phyloP scores from a whole-genome alignment of 139 green algal species.

The Chloropicon primus region DNA sequence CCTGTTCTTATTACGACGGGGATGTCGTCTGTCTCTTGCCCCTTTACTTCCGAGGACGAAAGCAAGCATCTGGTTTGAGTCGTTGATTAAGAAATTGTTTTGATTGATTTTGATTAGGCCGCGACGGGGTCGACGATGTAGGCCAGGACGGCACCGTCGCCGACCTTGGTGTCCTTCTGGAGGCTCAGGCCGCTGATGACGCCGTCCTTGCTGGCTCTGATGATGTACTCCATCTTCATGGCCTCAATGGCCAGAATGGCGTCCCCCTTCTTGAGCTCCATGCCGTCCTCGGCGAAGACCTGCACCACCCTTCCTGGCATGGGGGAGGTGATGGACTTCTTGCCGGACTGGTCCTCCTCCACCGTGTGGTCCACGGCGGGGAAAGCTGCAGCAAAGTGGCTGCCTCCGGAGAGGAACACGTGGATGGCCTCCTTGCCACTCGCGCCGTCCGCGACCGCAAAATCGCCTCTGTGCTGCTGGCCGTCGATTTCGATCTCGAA shows the following conservation, averaged over 20 bases:
- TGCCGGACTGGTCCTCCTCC: constrained; percentile 10
- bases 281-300: constrained; percentile 13
- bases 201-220: constrained; percentile 20
- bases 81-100: too few species aligned
- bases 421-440: too few species aligned
- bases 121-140: background rate
- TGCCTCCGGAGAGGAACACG: background rate
- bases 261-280: constrained; percentile 20
- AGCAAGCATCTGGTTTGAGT: too few species aligned
- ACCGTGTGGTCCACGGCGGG: constrained; percentile 6
- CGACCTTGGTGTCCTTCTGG: background rate
- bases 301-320: constrained; percentile 51
- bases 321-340: constrained; percentile 33
- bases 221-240: constrained; percentile 68
- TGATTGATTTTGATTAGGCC: too few species aligned
- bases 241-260: constrained; percentile 53
- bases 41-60: too few species aligned
- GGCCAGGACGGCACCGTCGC: background rate
- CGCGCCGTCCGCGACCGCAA: background rate
- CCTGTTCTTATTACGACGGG: too few species aligned
- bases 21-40: too few species aligned
- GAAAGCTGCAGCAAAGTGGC: background rate
- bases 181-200: constrained; percentile 3
- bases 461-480: background rate
- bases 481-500: background rate